phyloP scores from a whole-genome alignment of 805 yeast genomes.

The Kodamaea restingae region DNA sequence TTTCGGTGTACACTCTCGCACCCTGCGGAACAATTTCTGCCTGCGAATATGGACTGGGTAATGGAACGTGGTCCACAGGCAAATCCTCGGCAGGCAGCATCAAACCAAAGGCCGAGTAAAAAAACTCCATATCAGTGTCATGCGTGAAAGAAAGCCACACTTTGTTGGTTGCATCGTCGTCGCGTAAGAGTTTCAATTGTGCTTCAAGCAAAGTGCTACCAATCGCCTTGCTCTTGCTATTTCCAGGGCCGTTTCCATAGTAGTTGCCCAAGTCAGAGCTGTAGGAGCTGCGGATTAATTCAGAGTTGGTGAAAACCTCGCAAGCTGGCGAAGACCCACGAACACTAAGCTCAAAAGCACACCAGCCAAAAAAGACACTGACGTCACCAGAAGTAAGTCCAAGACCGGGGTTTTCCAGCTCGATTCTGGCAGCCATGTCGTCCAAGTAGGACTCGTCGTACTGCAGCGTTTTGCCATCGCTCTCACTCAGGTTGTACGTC shows the following conservation, averaged over 20 bases:
- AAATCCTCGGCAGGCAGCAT: conserved; percentile 7
- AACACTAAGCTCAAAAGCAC: conserved; percentile 16
- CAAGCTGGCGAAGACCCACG: conserved; percentile 14
- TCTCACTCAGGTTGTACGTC: conserved; percentile 14
- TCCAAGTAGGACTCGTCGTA: conserved; percentile 19
- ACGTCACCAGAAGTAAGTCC: conserved; percentile 11
- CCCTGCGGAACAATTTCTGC: conserved; percentile 14
- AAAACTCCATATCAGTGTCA: conserved; percentile 14
- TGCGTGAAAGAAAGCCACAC: conserved; percentile 15
- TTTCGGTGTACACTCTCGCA: conserved; percentile 13
- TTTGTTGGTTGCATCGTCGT: conserved; percentile 12
- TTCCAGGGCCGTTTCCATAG: conserved; percentile 15
- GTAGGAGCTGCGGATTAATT: conserved; percentile 12
- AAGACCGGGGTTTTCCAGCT: conserved; percentile 14
- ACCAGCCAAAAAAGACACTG: conserved; percentile 10
- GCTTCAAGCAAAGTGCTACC: conserved; percentile 12
- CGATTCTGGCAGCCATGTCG: conserved; percentile 16
- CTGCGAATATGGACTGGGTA: conserved; percentile 11
- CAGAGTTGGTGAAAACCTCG: conserved; percentile 14
- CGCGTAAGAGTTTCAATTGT: conserved; percentile 11
- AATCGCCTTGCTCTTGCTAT: conserved; percentile 8
- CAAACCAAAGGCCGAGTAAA: conserved; percentile 12
- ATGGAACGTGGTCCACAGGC: conserved; percentile 10
- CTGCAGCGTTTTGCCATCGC: conserved; percentile 15
- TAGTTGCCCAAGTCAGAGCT: conserved; percentile 11